These are phyloP conservation scores for Alternaria tenuissima DNA, from an alignment of 2,329 filamentous ascomycete species.

Conservation along the genomic window DNA sequence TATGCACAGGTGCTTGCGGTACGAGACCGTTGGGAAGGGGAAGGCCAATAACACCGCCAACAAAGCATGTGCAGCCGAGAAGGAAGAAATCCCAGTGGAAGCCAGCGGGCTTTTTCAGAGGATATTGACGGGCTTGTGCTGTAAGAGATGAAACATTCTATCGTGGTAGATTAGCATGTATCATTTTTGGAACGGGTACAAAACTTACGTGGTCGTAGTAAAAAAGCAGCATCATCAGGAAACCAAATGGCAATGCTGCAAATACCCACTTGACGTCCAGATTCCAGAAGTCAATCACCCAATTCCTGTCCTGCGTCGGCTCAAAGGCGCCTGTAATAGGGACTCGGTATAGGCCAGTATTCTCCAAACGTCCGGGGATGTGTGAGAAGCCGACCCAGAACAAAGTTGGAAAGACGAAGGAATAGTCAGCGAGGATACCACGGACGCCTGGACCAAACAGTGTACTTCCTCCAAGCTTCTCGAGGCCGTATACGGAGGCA, in stretches of 20 bases:
- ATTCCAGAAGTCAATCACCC: slow-evolving; percentile 64
- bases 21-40: slow-evolving; percentile 64
- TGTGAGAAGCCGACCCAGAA: slow-evolving; percentile 65
- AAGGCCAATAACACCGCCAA: slow-evolving; percentile 61
- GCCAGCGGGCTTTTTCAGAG: slow-evolving; percentile 63
- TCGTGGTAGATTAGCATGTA: not conserved
- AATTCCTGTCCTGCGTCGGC: slow-evolving; percentile 56
- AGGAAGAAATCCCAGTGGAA: slow-evolving; percentile 68
- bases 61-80: slow-evolving; percentile 62
- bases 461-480: slow-evolving; percentile 58
- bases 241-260: slow-evolving; percentile 62
- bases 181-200: not conserved
- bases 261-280: slow-evolving; percentile 62
- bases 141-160: slow-evolving; percentile 61
- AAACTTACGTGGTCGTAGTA: slow-evolving; percentile 61
- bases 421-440: slow-evolving; percentile 61
- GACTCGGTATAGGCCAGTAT: slow-evolving; percentile 53
- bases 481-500: slow-evolving; percentile 59
- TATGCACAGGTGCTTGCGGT: slow-evolving; percentile 65
- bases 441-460: slow-evolving; percentile 57
- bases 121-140: slow-evolving; percentile 62
- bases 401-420: slow-evolving; percentile 57
- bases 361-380: slow-evolving; percentile 58
- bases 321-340: slow-evolving; percentile 58
- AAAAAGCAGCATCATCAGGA: slow-evolving; percentile 63